Evolutionary conservation across 495 filamentous ascomycete genomes (phyloP), one percentile per base, ranked within the genome.

Genomic region (Neurospora sp.): DNA sequence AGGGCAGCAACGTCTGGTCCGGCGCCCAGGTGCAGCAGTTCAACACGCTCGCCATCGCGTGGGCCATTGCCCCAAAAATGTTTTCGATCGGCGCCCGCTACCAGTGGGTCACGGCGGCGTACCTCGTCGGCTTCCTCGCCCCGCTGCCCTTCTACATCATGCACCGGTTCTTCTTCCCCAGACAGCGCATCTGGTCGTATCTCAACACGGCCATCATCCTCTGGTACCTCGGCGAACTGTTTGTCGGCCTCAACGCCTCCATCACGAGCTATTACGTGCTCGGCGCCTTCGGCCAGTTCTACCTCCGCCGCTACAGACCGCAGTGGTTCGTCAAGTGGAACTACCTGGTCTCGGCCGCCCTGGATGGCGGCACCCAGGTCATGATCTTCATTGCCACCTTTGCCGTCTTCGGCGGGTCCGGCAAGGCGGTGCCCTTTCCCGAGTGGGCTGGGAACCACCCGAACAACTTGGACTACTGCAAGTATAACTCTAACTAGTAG

Each of bases 371-470:
- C 6, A 84, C 80, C 62, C 81, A 85, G 66, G 79, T 82, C 7
- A 78, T 87, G 0, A 79, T 89, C 0, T 90, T 90, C 73, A 84
- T 90, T 39, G 80, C 90, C 5, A 86, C 86, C 0, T 90, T 90
- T 77, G 87, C 88, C 1, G 86, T 90, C 0, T 85, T 88, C 39
- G 88, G 88, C 0, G 88, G 80, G 16, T 80, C 80, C 31, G 83
- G 83, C 10, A 76, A 72, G 1, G 70, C 82, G 20, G 66, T 75
- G 18, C 78, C 79, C 5, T 85, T 85, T 71, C 83, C 83, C 1
- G 75, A 74, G 7, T 89, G 86, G 86, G 88, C 86, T 85, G 87
- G 87, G 12, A 89, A 89, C 39, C 81, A 82, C 54, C 42, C 42
- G 42, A 46, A 46, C 8, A 46, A 46, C 18, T 10, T 46, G 42